These are phyloP conservation scores for Thalassiosira delicatula DNA, from an alignment of 352 stramenopile genomes.

Conservation along the genomic window DNA sequence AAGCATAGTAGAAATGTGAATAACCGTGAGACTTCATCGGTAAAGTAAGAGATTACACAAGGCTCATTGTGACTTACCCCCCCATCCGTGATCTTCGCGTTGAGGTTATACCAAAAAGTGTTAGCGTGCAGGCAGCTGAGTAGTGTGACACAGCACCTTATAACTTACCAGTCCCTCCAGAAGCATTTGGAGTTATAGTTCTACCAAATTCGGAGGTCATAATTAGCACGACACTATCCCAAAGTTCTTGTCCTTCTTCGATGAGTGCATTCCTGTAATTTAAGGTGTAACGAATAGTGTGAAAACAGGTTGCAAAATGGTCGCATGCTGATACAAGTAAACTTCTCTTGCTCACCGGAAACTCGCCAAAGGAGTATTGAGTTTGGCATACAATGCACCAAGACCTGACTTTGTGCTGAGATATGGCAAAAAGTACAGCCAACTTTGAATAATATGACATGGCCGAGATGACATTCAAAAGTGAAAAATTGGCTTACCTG, in stretches of 20 bases:
- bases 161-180: conserved; percentile 52
- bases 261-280: conserved; percentile 26
- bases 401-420: neutral
- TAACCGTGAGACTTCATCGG: too few relatives aligned
- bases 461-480: too few relatives aligned
- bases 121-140: neutral
- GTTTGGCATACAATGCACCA: neutral
- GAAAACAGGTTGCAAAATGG: too few relatives aligned
- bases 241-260: conserved; percentile 12
- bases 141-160: neutral
- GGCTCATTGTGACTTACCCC: conserved; percentile 17
- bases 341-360: neutral
- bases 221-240: conserved; percentile 57
- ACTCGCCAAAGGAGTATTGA: neutral
- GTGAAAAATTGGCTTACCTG: too few relatives aligned
- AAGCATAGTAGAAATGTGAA: too few relatives aligned
- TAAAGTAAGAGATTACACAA: too few relatives aligned
- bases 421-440: too few relatives aligned
- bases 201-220: conserved; percentile 77
- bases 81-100: conserved; percentile 60
- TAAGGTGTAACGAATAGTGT: too few relatives aligned
- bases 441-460: too few relatives aligned
- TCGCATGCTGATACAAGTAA: too few relatives aligned
- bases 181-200: conserved; percentile 72
- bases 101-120: neutral